Percentiles rank a stretch among this genome's conserved stretches.
phyloP scores from a whole-genome alignment of 768 basidiomycete genomes.

The Candolleomyces efflorescens region DNA sequence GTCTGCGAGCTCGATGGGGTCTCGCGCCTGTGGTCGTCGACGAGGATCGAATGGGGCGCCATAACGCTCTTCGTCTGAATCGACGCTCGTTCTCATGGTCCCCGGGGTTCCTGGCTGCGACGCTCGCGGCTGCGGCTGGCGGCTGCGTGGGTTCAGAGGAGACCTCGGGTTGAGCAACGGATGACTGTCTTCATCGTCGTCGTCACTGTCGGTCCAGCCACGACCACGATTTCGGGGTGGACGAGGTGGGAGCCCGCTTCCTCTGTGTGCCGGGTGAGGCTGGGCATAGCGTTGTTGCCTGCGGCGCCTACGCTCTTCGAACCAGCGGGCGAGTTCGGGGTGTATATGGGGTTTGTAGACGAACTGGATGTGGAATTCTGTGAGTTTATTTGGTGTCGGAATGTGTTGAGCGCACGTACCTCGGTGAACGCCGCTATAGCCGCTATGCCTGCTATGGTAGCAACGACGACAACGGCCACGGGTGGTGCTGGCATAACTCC shows the following conservation, averaged over 20 bases:
- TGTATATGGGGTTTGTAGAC: constrained; percentile 70
- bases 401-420: constrained; percentile 31
- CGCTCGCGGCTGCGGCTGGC: not conserved
- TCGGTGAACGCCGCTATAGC: constrained; percentile 55
- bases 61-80: constrained; percentile 16
- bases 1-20: constrained; percentile 45
- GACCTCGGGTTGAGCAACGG: constrained; percentile 1
- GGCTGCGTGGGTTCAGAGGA: constrained; percentile 17
- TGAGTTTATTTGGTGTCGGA: constrained; percentile 16
- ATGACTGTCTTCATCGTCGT: constrained; percentile 12
- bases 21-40: constrained; percentile 7
- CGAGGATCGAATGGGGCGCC: not conserved
- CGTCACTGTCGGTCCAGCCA: constrained; percentile 11
- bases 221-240: too few relatives aligned
- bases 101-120: too few relatives aligned
- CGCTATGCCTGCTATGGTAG: constrained; percentile 46
- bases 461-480: constrained; percentile 27
- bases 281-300: constrained; percentile 14
- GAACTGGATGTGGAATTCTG: constrained; percentile 35
- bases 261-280: constrained; percentile 1
- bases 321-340: constrained; percentile 48
- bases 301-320: constrained; percentile 28
- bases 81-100: constrained; percentile 12
- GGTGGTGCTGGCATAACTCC: constrained; percentile 34
- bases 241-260: too few relatives aligned